Conservation (phyloP, 2,329 filamentous ascomycete genomes). For the Ceratocystis cubensis region DNA sequence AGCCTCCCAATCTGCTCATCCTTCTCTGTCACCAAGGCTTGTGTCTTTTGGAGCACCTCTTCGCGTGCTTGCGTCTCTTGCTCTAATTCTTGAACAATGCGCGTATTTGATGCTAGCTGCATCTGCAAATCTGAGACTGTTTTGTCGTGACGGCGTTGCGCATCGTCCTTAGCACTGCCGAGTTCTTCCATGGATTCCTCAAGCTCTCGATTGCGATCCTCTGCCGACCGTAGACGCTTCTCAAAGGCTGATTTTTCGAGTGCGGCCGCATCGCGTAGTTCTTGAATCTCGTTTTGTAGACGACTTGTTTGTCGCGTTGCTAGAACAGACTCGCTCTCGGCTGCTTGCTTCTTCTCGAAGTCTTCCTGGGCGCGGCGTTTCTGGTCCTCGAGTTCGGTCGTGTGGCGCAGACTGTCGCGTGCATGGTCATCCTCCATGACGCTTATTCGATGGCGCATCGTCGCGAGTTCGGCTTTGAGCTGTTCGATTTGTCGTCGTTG, state of each 20-base stretch:
- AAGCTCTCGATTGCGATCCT: constrained; percentile 60
- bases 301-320: constrained; percentile 39
- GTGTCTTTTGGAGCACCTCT: constrained; percentile 44
- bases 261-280: constrained; percentile 38
- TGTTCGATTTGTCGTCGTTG: constrained; percentile 54
- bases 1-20: constrained; percentile 60
- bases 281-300: constrained; percentile 39
- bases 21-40: constrained; percentile 54
- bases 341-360: constrained; percentile 52
- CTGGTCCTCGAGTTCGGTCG: constrained; percentile 70
- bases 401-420: constrained; percentile 62
- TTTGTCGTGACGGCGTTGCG: constrained; percentile 48
- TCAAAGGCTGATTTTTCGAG: constrained; percentile 53
- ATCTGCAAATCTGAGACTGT: constrained; percentile 43
- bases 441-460: constrained; percentile 75
- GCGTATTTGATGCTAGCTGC: constrained; percentile 36
- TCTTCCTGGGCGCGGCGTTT: constrained; percentile 75
- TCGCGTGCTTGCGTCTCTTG: constrained; percentile 46
- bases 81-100: constrained; percentile 44
- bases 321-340: constrained; percentile 43
- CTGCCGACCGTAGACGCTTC: constrained; percentile 53
- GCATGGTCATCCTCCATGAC: constrained; percentile 81
- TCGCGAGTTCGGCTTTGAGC: constrained; percentile 78
- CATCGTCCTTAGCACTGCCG: constrained; percentile 51
- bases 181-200: constrained; percentile 74